phyloP scores from a whole-genome alignment of 169 alveolate genomes.

The Neospora caninum region DNA sequence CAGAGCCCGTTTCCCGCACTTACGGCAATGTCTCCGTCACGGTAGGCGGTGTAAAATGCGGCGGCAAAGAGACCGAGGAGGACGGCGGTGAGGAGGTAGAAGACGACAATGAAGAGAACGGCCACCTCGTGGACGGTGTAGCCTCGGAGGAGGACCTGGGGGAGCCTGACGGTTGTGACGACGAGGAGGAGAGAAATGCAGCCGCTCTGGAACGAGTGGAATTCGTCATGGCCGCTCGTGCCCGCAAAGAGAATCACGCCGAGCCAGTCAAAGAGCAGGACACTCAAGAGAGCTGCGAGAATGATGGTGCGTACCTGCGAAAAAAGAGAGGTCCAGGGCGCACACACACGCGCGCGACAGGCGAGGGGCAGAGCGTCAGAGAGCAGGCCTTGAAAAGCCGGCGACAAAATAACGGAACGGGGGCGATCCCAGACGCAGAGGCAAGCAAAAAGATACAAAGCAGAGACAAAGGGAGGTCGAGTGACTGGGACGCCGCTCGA shows the following conservation, averaged over 20 bases:
- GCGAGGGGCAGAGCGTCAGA: neutral
- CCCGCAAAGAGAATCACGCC: slow-evolving; percentile 66
- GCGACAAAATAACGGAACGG: neutral
- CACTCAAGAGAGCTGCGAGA: slow-evolving; percentile 34
- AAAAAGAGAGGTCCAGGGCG: neutral
- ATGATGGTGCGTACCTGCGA: slow-evolving; percentile 41
- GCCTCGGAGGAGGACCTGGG: slow-evolving; percentile 59
- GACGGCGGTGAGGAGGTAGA: slow-evolving; percentile 43
- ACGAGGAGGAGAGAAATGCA: slow-evolving; percentile 44
- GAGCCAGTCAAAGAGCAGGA: slow-evolving; percentile 64
- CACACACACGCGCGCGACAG: neutral
- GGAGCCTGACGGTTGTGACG: slow-evolving; percentile 52
- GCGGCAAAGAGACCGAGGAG: slow-evolving; percentile 63
- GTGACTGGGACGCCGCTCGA: too few species aligned
- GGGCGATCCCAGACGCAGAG: neutral
- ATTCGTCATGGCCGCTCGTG: slow-evolving; percentile 62
- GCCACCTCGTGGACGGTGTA: slow-evolving; percentile 65
- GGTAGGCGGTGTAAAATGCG: slow-evolving; percentile 57
- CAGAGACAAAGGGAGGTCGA: too few species aligned
- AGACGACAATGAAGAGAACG: slow-evolving; percentile 48
- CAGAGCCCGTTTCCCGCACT: neutral
- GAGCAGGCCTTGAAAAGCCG: neutral
- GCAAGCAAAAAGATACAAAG: too few species aligned
- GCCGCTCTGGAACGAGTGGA: slow-evolving; percentile 47
- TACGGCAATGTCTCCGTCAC: slow-evolving; percentile 26